phyloP scores from a whole-genome alignment of 768 basidiomycete genomes.

The Glaciozyma antarctica region DNA sequence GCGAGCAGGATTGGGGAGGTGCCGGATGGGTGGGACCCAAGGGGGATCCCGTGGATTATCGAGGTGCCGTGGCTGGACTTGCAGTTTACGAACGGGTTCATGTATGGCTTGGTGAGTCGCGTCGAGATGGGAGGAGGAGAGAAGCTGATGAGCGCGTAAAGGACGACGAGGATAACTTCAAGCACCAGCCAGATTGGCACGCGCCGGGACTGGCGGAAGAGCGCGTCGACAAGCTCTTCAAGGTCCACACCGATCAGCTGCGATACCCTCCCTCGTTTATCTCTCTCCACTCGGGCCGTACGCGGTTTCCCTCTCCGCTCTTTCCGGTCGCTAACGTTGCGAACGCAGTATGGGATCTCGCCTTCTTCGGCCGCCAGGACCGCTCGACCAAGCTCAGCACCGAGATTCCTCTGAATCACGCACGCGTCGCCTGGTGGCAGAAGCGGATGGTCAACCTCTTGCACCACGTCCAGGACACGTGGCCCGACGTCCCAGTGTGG shows the following conservation, averaged over 20 bases:
- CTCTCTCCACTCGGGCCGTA: constrained; percentile 32
- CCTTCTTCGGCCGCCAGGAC: constrained; percentile 34
- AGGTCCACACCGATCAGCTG: constrained; percentile 28
- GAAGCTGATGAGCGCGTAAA: background rate
- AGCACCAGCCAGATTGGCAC: constrained; percentile 31
- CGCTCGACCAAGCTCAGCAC: constrained; percentile 22
- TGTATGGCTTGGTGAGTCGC: constrained; percentile 32
- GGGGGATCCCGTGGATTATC: constrained; percentile 31
- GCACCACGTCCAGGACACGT: constrained; percentile 21
- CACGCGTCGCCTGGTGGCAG: constrained; percentile 33
- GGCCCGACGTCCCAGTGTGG: constrained; percentile 30
- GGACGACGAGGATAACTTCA: constrained; percentile 35
- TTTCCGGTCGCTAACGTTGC: too few relatives aligned
- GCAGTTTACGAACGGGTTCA: constrained; percentile 33
- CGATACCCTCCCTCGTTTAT: constrained; percentile 30
- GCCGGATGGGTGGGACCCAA: constrained; percentile 23
- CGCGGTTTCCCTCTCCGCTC: background rate
- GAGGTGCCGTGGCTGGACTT: constrained; percentile 28
- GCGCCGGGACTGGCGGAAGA: constrained; percentile 33
- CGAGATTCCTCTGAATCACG: constrained; percentile 29
- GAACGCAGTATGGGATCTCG: constrained; percentile 33
- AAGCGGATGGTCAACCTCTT: constrained; percentile 21
- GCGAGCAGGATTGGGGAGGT: constrained; percentile 23
- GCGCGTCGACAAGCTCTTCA: constrained; percentile 33
- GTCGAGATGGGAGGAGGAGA: background rate